These are phyloP conservation scores for Fusarium penzigii DNA, from an alignment of 2,329 filamentous ascomycete species.

Conservation along the genomic window DNA sequence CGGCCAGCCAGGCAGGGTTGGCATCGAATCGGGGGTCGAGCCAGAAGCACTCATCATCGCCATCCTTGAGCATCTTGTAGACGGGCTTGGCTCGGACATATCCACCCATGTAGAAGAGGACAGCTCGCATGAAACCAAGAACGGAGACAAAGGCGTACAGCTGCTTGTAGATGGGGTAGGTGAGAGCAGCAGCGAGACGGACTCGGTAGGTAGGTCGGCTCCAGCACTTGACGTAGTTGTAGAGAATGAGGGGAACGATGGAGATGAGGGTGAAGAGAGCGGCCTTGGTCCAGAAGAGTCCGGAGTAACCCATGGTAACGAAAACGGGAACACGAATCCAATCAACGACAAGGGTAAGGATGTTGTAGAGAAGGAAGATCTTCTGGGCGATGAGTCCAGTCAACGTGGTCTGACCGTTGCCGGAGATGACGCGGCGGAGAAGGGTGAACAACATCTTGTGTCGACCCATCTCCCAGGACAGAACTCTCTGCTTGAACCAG, in stretches of 20 bases:
- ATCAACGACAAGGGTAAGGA: constrained; percentile 6
- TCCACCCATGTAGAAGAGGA: constrained; percentile 9
- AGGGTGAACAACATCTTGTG: constrained; percentile 11
- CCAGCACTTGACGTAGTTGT: constrained; percentile 11
- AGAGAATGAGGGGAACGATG: constrained; percentile 3
- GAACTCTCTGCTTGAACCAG: constrained; percentile 21
- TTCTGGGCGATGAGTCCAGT: constrained; percentile 6
- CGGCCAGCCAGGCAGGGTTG: constrained; percentile 10
- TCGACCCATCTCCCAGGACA: constrained; percentile 19
- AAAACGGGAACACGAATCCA: constrained; percentile 10
- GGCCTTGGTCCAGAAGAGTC: not conserved
- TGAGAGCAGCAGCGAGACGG: constrained; percentile 2
- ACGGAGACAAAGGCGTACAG: constrained; percentile 10
- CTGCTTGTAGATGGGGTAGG: constrained; percentile 10
- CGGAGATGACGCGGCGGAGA: constrained; percentile 3
- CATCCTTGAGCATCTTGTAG: constrained; percentile 8
- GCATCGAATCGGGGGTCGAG: constrained; percentile 9
- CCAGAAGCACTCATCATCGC: constrained; percentile 10
- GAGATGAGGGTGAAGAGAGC: constrained; percentile 2
- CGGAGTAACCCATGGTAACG: constrained; percentile 4
- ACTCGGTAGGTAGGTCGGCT: constrained; percentile 3
- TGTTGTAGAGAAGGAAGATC: constrained; percentile 7
- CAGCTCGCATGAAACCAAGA: constrained; percentile 6
- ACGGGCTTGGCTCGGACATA: constrained; percentile 10
- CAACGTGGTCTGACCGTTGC: constrained; percentile 6